phyloP scores from a whole-genome alignment of 2,329 filamentous ascomycete genomes.

The Paecilomyces formosus region DNA sequence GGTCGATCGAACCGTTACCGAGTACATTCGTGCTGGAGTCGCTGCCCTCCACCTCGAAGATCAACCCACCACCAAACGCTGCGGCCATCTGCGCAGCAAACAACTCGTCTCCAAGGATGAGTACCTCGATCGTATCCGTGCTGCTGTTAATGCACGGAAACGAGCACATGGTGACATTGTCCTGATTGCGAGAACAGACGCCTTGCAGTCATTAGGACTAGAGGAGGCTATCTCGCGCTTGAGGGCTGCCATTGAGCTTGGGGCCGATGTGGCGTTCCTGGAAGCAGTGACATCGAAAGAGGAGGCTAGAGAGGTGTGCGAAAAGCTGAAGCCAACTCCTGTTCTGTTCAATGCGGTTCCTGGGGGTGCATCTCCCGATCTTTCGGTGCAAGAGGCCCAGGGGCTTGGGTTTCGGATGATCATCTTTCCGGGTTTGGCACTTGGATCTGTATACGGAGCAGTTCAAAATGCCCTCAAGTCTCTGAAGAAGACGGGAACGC shows the following conservation, averaged over 20 bases:
- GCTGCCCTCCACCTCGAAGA: conserved; percentile 48
- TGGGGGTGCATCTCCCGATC: conserved; percentile 21
- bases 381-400: conserved; percentile 19
- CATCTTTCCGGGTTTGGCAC: conserved; percentile 22
- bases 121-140: conserved; percentile 15
- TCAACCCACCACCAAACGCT: conserved; percentile 37
- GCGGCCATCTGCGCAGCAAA: conserved; percentile 33
- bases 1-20: conserved; percentile 36
- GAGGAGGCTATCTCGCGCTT: conserved; percentile 20
- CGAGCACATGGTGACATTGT: conserved; percentile 21
- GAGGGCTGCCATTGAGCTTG: conserved; percentile 18
- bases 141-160: conserved; percentile 22
- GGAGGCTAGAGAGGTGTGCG: conserved; percentile 15
- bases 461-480: conserved; percentile 14
- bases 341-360: conserved; percentile 29
- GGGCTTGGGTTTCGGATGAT: conserved; percentile 27
- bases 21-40: conserved; percentile 43
- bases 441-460: conserved; percentile 16
- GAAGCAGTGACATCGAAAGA: conserved; percentile 22
- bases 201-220: conserved; percentile 17
- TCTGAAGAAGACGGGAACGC: conserved; percentile 19
- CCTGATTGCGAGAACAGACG: conserved; percentile 27
- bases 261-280: conserved; percentile 25
- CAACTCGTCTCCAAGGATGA: conserved; percentile 14
- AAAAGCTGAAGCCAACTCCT: conserved; percentile 19